Evolutionary conservation across 768 basidiomycete species (phyloP).

Genomic region (Hirschioporus abietinus): DNA sequence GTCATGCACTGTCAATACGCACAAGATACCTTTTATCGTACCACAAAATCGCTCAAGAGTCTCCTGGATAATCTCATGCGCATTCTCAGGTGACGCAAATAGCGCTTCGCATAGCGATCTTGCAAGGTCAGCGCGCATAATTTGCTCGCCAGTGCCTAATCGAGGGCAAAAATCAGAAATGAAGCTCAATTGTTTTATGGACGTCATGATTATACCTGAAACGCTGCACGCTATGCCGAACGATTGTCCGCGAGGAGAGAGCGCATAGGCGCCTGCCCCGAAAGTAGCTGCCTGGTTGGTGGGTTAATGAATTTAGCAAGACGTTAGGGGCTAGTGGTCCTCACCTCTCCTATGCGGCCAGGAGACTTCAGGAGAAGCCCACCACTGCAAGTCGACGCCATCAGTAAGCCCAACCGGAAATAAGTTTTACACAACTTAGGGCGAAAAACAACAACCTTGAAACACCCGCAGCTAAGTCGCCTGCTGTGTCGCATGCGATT

Average conservation of each 20-base stretch:
- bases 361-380: slow-evolving; percentile 73
- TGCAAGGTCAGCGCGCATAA: slow-evolving; percentile 50
- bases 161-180: too few species aligned
- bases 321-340: background rate
- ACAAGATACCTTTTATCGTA: slow-evolving; percentile 24
- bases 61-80: slow-evolving; percentile 47
- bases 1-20: background rate
- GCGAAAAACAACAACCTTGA: slow-evolving; percentile 14
- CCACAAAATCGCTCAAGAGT: slow-evolving; percentile 49
- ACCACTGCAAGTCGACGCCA: slow-evolving; percentile 40
- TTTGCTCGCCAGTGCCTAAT: slow-evolving; percentile 68
- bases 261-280: slow-evolving; percentile 79
- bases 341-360: slow-evolving; percentile 73
- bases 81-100: slow-evolving; percentile 35
- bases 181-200: too few species aligned
- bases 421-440: background rate
- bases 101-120: slow-evolving; percentile 43
- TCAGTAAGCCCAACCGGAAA: background rate
- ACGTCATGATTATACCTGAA: slow-evolving; percentile 38
- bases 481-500: slow-evolving; percentile 42
- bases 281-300: slow-evolving; percentile 54
- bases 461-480: slow-evolving; percentile 25
- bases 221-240: slow-evolving; percentile 62
- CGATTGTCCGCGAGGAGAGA: background rate
- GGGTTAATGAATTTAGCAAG: background rate